Percentiles rank a stretch among this genome's conserved stretches.
These are phyloP conservation scores for Hymenoscyphus fraxineus DNA, from an alignment of 2,329 filamentous ascomycete genomes.

Conservation along the genomic window DNA sequence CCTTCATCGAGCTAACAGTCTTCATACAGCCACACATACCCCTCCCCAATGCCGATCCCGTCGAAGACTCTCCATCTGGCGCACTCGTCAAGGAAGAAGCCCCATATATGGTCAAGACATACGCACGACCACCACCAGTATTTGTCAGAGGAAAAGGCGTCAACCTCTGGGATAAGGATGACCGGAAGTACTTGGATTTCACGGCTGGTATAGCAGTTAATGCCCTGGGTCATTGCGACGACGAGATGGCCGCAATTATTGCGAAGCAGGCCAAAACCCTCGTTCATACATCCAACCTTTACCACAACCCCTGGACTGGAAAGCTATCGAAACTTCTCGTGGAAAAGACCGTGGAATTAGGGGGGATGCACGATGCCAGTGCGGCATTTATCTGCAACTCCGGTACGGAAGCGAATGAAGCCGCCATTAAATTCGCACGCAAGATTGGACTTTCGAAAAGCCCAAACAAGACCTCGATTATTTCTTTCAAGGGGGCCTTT, in stretches of 20 bases:
- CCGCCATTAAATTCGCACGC: constrained; percentile 92
- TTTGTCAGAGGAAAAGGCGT: constrained; percentile 86
- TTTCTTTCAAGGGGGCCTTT: constrained; percentile 90
- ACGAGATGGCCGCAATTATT: constrained; percentile 70
- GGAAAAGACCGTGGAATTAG: constrained; percentile 72
- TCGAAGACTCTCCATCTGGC: constrained; percentile 68
- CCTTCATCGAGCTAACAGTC: neutral
- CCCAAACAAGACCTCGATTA: constrained; percentile 75
- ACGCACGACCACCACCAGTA: constrained; percentile 83
- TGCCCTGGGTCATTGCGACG: constrained; percentile 84
- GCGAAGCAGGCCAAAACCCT: constrained; percentile 70
- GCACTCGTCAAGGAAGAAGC: constrained; percentile 71
- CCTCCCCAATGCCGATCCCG: constrained; percentile 68
- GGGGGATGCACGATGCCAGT: constrained; percentile 75
- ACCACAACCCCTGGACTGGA: constrained; percentile 95
- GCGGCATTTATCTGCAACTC: constrained; percentile 95
- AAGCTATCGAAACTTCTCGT: constrained; percentile 82
- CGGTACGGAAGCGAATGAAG: constrained; percentile 95
- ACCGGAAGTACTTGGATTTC: constrained; percentile 86
- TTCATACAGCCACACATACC: constrained; percentile 30
- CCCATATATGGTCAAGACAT: constrained; percentile 93
- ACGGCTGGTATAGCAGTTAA: constrained; percentile 96
- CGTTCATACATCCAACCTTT: constrained; percentile 91
- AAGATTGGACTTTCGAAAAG: constrained; percentile 80
- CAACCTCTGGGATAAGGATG: constrained; percentile 86